Percentiles rank a stretch among this genome's conserved stretches.
These are phyloP conservation scores for Tardiomyces blankii DNA, from an alignment of 1,139 yeast species.

Conservation along the genomic window DNA sequence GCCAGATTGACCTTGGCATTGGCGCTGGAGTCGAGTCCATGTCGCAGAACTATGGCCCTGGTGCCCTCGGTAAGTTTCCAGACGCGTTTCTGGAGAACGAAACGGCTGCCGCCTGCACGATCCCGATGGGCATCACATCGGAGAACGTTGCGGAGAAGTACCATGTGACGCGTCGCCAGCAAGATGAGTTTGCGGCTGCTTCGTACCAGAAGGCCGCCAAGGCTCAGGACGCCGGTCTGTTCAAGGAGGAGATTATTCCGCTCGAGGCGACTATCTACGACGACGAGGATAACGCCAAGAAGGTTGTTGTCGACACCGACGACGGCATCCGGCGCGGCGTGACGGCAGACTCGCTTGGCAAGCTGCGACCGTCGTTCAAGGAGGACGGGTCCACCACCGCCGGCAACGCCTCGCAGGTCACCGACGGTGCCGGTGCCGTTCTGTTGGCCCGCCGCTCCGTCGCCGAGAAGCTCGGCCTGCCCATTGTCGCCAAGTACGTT, in stretches of 20 bases:
- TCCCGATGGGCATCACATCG: slow-evolving; percentile 90
- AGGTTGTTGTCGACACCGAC: slow-evolving; percentile 52
- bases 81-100: slow-evolving; percentile 33
- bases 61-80: slow-evolving; percentile 50
- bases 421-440: slow-evolving; percentile 93
- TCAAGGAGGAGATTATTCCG: slow-evolving; percentile 80
- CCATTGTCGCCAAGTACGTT: slow-evolving; percentile 63
- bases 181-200: slow-evolving; percentile 31
- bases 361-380: slow-evolving; percentile 80
- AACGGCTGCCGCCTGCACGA: slow-evolving; percentile 52
- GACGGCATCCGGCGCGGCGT: slow-evolving; percentile 90
- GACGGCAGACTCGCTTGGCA: slow-evolving; percentile 61
- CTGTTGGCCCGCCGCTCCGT: slow-evolving; percentile 78
- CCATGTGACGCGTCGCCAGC: slow-evolving; percentile 30
- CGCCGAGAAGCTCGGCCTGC: slow-evolving; percentile 63
- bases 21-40: slow-evolving; percentile 92
- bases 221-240: slow-evolving; percentile 61
- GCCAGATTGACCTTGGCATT: slow-evolving; percentile 84
- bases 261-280: slow-evolving; percentile 30
- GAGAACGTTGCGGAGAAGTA: slow-evolving; percentile 56
- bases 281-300: slow-evolving; percentile 31
- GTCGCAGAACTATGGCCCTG: slow-evolving; percentile 75
- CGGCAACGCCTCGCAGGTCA: slow-evolving; percentile 91
- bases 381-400: slow-evolving; percentile 82
- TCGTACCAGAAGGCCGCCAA: slow-evolving; percentile 57